Evolutionary conservation across 2,329 filamentous ascomycete species (phyloP), one percentile per base, ranked within the genome.

Genomic region (Phoma sp.): DNA sequence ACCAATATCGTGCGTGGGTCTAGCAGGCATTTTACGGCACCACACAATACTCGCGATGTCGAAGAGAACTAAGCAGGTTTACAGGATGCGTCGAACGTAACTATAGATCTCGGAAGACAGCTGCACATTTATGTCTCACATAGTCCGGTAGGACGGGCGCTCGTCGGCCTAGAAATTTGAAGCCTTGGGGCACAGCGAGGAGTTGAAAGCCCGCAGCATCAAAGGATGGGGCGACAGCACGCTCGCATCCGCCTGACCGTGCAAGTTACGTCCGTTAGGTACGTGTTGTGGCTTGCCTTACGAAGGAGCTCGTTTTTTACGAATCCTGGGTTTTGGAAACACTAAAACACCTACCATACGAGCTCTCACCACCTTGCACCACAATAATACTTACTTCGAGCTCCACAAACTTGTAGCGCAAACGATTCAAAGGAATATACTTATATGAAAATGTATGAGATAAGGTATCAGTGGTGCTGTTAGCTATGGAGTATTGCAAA

Each of bases 271-370:
- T 25, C 38, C 51, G 47, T 45, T 38, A 33, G n/a, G 23, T 25
- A 30, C 45, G 7, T 26, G 7, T 15, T 43, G 43, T 48, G 50
- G 50, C 50, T 48, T 54, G 32, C 38, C 28, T 30, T 21, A 21
- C 7, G 28, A 42, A 25, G 23, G 9, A 9, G 23, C 5, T 9
- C 23, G 23, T 25, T 25, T 25, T 9, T 25, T 5, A n/a, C n/a
- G n/a, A n/a, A n/a, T n/a, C n/a, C n/a, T n/a, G n/a, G n/a, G n/a
- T n/a, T n/a, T n/a, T n/a, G n/a, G n/a, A n/a, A n/a, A n/a, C n/a
- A n/a, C n/a, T n/a, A n/a, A n/a, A n/a, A n/a, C n/a, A n/a, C n/a
- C n/a, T n/a, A n/a, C n/a, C n/a, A n/a, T n/a, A n/a, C n/a, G n/a
- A n/a, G n/a, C n/a, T n/a, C n/a, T n/a, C n/a, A n/a, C n/a, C n/a